Evolutionary conservation across 1,284 basidiomycete species (phyloP), one percentile per base, ranked within the genome.

Genomic region (Cerrena zonata): DNA sequence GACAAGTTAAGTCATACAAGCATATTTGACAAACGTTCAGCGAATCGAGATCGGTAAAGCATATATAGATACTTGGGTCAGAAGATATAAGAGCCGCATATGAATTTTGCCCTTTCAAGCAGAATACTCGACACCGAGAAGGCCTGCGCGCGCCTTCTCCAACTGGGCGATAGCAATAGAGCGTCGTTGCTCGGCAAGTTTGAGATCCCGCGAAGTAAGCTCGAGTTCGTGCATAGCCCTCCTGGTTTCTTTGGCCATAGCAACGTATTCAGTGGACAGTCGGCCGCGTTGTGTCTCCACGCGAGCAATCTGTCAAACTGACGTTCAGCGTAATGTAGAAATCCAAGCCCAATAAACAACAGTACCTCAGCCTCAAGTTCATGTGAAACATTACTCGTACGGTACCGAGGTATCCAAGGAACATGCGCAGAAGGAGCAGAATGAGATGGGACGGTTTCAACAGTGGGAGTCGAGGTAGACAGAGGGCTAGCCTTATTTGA

Each of bases 141-240:
- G 61, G 13, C 84, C 84, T 24, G 66, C 67, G 24, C 76, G 74
- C 48, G 83, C 84, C 61, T 76, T 76, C 61, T 85, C 82, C 54
- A 82, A 61, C 57, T 84, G 82, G 55, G 61, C 60, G 51, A 77
- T 77, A 27, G 82, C 77, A 24, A 79, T 68, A 53, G 72, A 72
- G 47, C 81, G 73, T 48, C 82, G 74, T 49, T 69, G 69, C 68
- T 82, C 79, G 12, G 78, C 77, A 38, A 75, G 73, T 52, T 72
- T 72, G 50, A 86, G 62, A 53, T 88, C 85, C 34, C 85, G 67
- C 36, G 67, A 68, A 24, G 79, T 69, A 57, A 79, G 65, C 24
- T 84, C 80, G 3, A 84, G 66, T 58, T 88, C 86, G 49, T 80
- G 76, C 42, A 79, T 60, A 5, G 80, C 79, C 15, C 78, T 73